Base-by-base conservation (phyloP, 106 monocot genomes). In the Apostasia shenzhenica region DNA sequence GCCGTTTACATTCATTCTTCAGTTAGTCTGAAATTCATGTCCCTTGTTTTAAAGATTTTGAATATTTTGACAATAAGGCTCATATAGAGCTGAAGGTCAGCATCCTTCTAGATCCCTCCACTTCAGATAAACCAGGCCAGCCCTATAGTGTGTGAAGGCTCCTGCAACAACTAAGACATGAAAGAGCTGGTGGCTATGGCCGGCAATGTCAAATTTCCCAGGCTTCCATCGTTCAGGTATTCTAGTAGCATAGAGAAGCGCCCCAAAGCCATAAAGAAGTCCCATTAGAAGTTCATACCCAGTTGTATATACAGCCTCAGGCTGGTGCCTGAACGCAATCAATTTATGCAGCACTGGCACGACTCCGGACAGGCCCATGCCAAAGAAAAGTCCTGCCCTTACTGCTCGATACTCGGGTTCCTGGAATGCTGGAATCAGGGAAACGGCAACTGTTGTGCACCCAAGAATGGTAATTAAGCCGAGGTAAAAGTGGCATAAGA, bases 121-220 rank as follows among this genome's bases (percentile, higher is more conserved):
- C 45, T 80, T 90, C 47, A 99, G 87, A 67, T 99, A 99, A 6
- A 99, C 78, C 58, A 99, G 47, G 40, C 93, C 99, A 8, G 93
- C 85, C 44, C 57, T 76, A 63, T 93, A 93, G 70, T 93, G 99
- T 8, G 85, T 85, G 55, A 61, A 93, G 14, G 99, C 99, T 41
- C 73, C 99, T 1, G 90, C 93, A 55, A 99, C 99, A 48, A 99
- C 99, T 52, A 99, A 76, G 37, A 99, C 73, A 72, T 99, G 99
- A 63, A 99, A 99, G 14, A 99, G 78, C 80, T 99, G 99, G 73
- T 99, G 99, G 52, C 93, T 99, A 43, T 99, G 90, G 14, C 99
- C 90, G 0, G 93, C 99, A 57, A 99, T 84, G 69, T 99, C 93
- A 57, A 99, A 99, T 48, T 73, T 93, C 41, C 99, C 99, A 0